phyloP scores from a whole-genome alignment of 2,329 filamentous ascomycete genomes.

The Colletotrichum gigasporum region DNA sequence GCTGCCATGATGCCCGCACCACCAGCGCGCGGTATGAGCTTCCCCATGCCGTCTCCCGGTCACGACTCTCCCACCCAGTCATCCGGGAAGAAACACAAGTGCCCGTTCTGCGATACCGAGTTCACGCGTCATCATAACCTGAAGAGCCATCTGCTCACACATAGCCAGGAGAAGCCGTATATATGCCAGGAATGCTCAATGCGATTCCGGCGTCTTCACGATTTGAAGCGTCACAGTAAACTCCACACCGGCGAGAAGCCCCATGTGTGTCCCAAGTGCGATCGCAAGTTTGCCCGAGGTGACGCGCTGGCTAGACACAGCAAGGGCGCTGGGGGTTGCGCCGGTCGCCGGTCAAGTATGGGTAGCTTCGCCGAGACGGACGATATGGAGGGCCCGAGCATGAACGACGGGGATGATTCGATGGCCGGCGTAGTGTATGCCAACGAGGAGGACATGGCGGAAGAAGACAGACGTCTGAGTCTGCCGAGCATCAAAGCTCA shows the following conservation, averaged over 20 bases:
- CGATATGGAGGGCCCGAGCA: constrained; percentile 67
- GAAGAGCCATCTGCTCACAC: constrained; percentile 95
- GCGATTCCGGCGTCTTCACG: constrained; percentile 90
- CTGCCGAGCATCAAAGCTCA: constrained; percentile 80
- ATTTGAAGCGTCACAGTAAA: constrained; percentile 95
- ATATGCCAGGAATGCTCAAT: constrained; percentile 93
- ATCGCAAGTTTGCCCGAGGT: constrained; percentile 92
- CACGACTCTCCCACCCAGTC: constrained; percentile 63
- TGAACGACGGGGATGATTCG: constrained; percentile 62
- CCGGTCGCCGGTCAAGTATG: constrained; percentile 87
- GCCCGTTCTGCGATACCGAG: constrained; percentile 94
- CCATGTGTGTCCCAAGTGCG: constrained; percentile 94
- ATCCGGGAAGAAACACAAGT: constrained; percentile 87
- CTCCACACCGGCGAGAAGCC: constrained; percentile 96
- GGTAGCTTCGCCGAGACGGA: constrained; percentile 84
- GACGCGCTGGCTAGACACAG: constrained; percentile 95
- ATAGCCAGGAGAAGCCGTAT: constrained; percentile 98
- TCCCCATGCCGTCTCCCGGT: constrained; percentile 60
- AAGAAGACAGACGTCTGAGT: constrained; percentile 72
- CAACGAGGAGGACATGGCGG: constrained; percentile 68
- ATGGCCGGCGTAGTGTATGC: constrained; percentile 52
- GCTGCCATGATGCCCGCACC: constrained; percentile 53
- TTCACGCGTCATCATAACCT: constrained; percentile 98
- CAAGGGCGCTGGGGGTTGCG: constrained; percentile 95
- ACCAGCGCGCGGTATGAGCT: constrained; percentile 63